Percentiles rank a stretch among this genome's conserved stretches.
Conservation (phyloP, 805 yeast species). For the Blastobotrys americana region DNA sequence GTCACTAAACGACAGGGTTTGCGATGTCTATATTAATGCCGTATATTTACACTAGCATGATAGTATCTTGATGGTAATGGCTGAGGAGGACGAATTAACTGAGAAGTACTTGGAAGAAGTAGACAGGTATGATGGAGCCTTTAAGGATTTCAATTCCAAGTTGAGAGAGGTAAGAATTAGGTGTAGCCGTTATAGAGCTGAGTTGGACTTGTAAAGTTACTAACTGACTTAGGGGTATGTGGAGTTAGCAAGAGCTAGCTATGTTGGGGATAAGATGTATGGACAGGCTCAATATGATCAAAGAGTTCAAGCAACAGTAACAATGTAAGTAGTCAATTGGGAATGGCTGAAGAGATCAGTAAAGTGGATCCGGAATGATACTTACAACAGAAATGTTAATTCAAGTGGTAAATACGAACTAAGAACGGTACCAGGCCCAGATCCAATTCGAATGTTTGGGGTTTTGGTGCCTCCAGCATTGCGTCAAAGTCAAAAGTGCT, state of each 20-base stretch:
- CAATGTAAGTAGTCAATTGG: constrained; percentile 8
- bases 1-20: too few relatives aligned
- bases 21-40: too few relatives aligned
- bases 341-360: background rate
- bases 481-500: constrained; percentile 34
- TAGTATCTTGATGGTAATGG: background rate
- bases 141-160: constrained; percentile 2
- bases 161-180: constrained; percentile 8
- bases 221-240: constrained; percentile 33
- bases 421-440: constrained; percentile 20
- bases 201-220: too few relatives aligned
- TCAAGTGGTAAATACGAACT: constrained; percentile 1
- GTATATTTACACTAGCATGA: too few relatives aligned
- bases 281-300: constrained; percentile 40
- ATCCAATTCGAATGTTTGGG: constrained; percentile 43
- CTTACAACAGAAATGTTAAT: constrained; percentile 4
- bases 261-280: constrained; percentile 27
- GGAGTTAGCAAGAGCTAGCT: constrained; percentile 42
- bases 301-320: constrained; percentile 25
- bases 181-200: background rate
- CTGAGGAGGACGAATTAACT: constrained; percentile 3
- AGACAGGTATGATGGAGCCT: constrained; percentile 11
- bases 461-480: constrained; percentile 40
- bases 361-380: background rate
- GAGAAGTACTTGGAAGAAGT: constrained; percentile 11